Evolutionary conservation across 1,139 yeast genomes (phyloP), one percentile per base, ranked within the genome.

Genomic region (Sugiyamaella xylanicola): DNA sequence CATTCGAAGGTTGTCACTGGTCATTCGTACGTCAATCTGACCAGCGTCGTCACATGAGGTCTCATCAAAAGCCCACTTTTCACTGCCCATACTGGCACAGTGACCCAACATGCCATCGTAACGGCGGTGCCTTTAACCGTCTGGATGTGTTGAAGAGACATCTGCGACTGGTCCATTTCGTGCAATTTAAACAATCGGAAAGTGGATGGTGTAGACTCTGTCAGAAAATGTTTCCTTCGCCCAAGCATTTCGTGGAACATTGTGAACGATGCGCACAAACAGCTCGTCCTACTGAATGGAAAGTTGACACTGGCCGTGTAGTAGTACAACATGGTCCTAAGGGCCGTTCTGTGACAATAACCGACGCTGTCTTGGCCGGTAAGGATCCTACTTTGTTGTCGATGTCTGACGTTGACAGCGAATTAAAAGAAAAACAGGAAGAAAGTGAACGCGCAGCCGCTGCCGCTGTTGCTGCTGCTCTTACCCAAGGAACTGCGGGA

Each of bases 81-180:
- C 83, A 81, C 61, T 86, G 93, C 67, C 92, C 93, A 1, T 86
- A 78, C 68, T 85, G 87, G 86, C 76, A 76, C 53, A 74, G 77
- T 47, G 87, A 84, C 60, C 82, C 85, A 2, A 80, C 87, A 1
- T 86, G 91, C 66, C 92, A 85, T 67, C 76, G 86, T 52, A 85
- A 85, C 60, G 87, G 86, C 11, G 91, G 91, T 3, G 80, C 87
- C 0, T 86, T 86, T 69, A 83, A 82, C 63, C 73, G 92, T 51
- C 72, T 85, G 56, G 92, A 86, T 63, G 91, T 86, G 32, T 72
- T 86, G 59, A 86, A 85, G 62, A 76, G 92, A 51, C 92, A 86
- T 68, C 72, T 86, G 56, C 77, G 80, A 56, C 74, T 86, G 52
- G 87, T 86, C 25, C 92, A 86, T 69, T 84, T 76, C 65, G 83